Percentiles rank a stretch among this genome's conserved stretches.
phyloP scores from a whole-genome alignment of 371 early-diverging fungal species.

The Mucor velutinosus region DNA sequence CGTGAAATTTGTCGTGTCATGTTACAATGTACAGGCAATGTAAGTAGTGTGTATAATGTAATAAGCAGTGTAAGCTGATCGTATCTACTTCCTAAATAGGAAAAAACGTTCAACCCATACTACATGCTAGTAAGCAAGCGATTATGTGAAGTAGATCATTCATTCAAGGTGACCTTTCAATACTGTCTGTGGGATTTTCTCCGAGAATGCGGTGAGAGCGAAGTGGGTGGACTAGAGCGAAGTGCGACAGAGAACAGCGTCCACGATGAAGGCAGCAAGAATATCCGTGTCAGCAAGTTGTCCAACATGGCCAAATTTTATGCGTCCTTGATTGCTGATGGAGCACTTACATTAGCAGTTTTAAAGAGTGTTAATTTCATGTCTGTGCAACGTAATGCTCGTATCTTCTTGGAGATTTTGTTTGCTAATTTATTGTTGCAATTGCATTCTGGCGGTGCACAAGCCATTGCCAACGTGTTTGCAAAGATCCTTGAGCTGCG shows the following conservation, averaged over 20 bases:
- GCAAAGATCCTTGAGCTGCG: conserved; percentile 59
- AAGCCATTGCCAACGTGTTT: conserved; percentile 62
- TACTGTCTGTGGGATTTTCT: conserved; percentile 94
- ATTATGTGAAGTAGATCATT: conserved; percentile 75
- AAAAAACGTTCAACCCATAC: conserved; percentile 91
- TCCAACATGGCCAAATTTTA: conserved; percentile 79
- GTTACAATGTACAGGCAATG: conserved; percentile 86
- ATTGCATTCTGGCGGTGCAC: conserved; percentile 44
- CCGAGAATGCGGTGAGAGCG: conserved; percentile 75
- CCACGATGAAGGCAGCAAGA: conserved; percentile 17
- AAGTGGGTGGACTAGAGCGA: conserved; percentile 76
- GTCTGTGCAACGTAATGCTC: conserved; percentile 58
- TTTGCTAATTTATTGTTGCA: conserved; percentile 55
- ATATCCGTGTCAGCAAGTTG: conserved; percentile 64
- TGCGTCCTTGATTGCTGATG: conserved; percentile 63
- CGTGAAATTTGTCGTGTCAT: conserved; percentile 94
- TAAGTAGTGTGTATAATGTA: conserved; percentile 30
- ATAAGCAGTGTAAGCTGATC: neutral
- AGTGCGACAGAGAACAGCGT: conserved; percentile 33
- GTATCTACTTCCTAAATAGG: conserved; percentile 48
- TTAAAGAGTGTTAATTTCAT: conserved; percentile 80
- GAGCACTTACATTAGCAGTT: conserved; percentile 64
- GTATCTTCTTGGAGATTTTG: conserved; percentile 70
- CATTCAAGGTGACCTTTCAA: conserved; percentile 91
- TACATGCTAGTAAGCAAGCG: conserved; percentile 85